Evolutionary conservation across 179 eudicot genomes (phyloP), one percentile per base, ranked within the genome.

Genomic region (Patellifolia procumbens): DNA sequence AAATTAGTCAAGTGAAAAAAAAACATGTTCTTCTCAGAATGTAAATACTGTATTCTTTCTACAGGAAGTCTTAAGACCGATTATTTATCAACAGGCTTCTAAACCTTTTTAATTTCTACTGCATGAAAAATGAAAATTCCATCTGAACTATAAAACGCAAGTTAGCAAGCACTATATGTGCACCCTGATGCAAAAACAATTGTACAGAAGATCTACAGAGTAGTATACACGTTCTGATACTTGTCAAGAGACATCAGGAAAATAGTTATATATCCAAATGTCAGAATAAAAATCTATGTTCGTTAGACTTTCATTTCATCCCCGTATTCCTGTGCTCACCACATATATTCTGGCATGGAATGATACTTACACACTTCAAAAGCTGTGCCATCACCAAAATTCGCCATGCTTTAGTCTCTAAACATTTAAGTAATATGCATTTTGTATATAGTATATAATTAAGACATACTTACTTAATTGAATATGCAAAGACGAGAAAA

Each of bases 61-160:
- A 46, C 35, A 15, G 20, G 15, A 68, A 10, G 5, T 68, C 26
- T 67, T 29, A 31, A 68, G 16, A 32, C 43, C 64, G 43, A 9
- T 53, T 31, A 58, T 58, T 8, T 32, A 51, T 29, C 37, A 1
- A 51, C 17, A 71, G 13, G 46, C 42, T 35, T 46, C 34, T 6
- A 59, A 22, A 58, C 16, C 64, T 72, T 8, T n/a, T n/a, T 68
- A 11, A 45, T 70, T 61, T 70, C 35, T 61, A 56, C 61, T 15
- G 68, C 28, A 34, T n/a, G n/a, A n/a, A n/a, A 48, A 11, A 2
- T 29, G 9, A 43, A 49, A 55, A 45, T 22, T 58, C 34, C 52
- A 43, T 55, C 32, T 20, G 7, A 32, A 73, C 19, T 37, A 52
- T 51, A 17, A 6, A 49, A 63, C 26, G 62, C 64, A 70, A 20